phyloP scores from a whole-genome alignment of 306 rosid species.

The Aeschynomene evenia region DNA sequence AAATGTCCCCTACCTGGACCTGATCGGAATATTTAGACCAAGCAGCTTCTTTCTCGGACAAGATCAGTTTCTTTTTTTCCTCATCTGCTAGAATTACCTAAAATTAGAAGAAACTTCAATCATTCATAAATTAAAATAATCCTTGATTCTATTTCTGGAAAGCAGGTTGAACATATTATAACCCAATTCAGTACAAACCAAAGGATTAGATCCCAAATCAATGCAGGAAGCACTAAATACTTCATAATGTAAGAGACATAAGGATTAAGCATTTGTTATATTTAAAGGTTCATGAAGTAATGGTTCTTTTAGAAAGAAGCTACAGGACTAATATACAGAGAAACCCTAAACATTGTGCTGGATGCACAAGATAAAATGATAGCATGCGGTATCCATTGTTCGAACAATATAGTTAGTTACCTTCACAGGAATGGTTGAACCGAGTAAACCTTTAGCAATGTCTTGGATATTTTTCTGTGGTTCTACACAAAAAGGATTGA shows the following conservation, averaged over 20 bases:
- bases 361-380: neutral
- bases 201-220: neutral
- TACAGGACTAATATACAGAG: conserved; percentile 7
- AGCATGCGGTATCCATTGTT: neutral
- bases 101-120: conserved; percentile 37
- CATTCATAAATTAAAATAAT: conserved; percentile 25
- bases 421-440: conserved; percentile 62
- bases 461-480: conserved; percentile 62
- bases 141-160: neutral
- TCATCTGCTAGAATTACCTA: conserved; percentile 87
- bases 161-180: neutral
- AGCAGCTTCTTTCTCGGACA: conserved; percentile 87
- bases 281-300: conserved; percentile 8
- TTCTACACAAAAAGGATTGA: conserved; percentile 49
- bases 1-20: conserved; percentile 70
- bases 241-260: neutral
- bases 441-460: conserved; percentile 54
- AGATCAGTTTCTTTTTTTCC: conserved; percentile 58
- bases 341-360: neutral
- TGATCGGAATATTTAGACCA: conserved; percentile 68
- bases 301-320: neutral
- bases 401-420: conserved; percentile 41
- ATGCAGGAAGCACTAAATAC: conserved; percentile 8
- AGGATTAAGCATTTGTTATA: neutral
- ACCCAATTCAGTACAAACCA: conserved; percentile 4